These are phyloP conservation scores for Coniochaeta hoffmannii DNA, from an alignment of 2,329 filamentous ascomycete genomes.

Conservation along the genomic window DNA sequence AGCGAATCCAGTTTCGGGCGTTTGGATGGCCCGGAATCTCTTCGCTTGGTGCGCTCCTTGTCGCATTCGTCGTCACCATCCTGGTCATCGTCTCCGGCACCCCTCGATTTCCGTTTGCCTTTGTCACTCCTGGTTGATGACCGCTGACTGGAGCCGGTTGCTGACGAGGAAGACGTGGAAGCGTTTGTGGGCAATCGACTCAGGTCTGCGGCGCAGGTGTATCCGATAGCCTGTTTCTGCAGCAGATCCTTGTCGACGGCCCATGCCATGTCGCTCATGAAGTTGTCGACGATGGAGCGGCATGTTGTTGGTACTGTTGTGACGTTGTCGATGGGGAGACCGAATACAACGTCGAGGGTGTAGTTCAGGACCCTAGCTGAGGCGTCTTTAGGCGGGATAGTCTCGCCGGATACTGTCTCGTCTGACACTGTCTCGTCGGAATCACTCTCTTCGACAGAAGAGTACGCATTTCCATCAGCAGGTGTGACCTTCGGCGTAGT, in stretches of 20 bases:
- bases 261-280: conserved; percentile 6
- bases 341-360: conserved; percentile 4
- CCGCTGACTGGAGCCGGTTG: background rate
- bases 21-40: conserved; percentile 4
- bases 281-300: conserved; percentile 5
- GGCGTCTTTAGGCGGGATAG: conserved; percentile 2
- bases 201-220: background rate
- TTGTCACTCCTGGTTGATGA: conserved; percentile 1
- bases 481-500: background rate
- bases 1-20: background rate
- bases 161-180: background rate
- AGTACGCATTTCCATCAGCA: background rate
- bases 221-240: background rate
- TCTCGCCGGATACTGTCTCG: conserved; percentile 3
- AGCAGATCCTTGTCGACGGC: conserved; percentile 1
- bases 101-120: conserved; percentile 4
- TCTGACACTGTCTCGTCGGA: background rate
- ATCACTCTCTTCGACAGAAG: background rate
- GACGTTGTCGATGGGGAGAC: background rate
- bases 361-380: conserved; percentile 7
- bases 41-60: background rate
- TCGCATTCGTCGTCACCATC: conserved; percentile 3
- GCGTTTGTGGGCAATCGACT: background rate
- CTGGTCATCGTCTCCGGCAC: background rate
- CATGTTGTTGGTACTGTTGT: background rate